Evolutionary conservation across 495 filamentous ascomycete species (phyloP).

Genomic region (Pyrenula aspistea): DNA sequence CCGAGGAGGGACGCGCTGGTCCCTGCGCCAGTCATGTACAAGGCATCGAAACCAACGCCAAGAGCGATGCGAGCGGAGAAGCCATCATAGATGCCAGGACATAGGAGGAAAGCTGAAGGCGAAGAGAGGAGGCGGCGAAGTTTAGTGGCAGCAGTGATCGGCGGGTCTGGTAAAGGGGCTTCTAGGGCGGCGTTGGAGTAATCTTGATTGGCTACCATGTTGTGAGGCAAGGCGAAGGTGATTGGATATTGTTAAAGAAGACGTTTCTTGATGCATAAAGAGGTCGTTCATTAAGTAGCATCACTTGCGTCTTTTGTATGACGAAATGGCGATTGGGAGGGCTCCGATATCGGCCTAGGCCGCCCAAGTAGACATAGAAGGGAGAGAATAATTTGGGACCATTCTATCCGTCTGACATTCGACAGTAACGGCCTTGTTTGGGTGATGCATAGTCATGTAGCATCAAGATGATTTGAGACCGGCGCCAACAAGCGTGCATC

Average conservation of each 20-base stretch:
- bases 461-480: too few relatives aligned
- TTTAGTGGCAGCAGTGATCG: background rate
- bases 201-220: background rate
- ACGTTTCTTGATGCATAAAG: too few relatives aligned
- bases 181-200: background rate
- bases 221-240: too few relatives aligned
- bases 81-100: conserved; percentile 60
- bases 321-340: background rate
- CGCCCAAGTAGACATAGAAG: too few relatives aligned
- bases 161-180: background rate
- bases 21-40: conserved; percentile 66
- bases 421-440: too few relatives aligned
- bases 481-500: too few relatives aligned
- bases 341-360: background rate
- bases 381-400: too few relatives aligned
- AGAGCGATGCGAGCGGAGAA: conserved; percentile 54
- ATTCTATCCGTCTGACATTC: too few relatives aligned
- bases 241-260: too few relatives aligned
- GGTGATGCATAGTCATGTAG: too few relatives aligned
- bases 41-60: conserved; percentile 42
- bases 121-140: background rate
- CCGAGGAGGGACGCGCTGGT: conserved; percentile 52
- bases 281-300: too few relatives aligned
- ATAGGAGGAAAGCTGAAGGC: conserved; percentile 28
- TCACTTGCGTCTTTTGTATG: background rate